Evolutionary conservation across 352 stramenopile species (phyloP).

Genomic region (Phytophthora palmivora): DNA sequence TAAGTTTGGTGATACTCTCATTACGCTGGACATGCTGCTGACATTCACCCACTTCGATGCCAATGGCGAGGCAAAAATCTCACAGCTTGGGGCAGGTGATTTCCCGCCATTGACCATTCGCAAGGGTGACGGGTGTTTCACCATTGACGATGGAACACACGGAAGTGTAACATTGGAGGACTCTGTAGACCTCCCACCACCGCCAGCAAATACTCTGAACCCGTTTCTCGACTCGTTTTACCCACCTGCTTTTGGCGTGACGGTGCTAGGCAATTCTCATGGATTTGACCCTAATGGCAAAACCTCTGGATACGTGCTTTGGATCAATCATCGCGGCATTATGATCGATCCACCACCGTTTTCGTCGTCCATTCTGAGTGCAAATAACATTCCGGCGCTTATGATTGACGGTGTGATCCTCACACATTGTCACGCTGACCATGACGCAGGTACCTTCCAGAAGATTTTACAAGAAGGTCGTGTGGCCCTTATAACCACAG

Average conservation of each 20-base stretch:
- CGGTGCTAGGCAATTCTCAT: constrained; percentile 95
- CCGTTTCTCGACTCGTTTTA: constrained; percentile 84
- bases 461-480: constrained; percentile 95
- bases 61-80: constrained; percentile 60
- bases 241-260: constrained; percentile 95
- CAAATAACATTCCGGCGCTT: constrained; percentile 89
- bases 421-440: constrained; percentile 96
- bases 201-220: constrained; percentile 37
- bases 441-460: constrained; percentile 97
- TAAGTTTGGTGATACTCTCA: constrained; percentile 90
- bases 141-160: constrained; percentile 57
- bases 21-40: constrained; percentile 90
- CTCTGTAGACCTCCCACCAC: constrained; percentile 59
- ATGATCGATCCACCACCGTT: constrained; percentile 97
- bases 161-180: constrained; percentile 69
- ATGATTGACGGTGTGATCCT: constrained; percentile 97
- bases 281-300: constrained; percentile 95
- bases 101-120: constrained; percentile 52
- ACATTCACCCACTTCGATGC: constrained; percentile 90
- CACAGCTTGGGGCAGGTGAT: constrained; percentile 59
- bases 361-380: constrained; percentile 84
- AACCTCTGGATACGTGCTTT: constrained; percentile 96
- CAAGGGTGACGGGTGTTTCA: constrained; percentile 73
- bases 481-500: constrained; percentile 95
- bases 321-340: constrained; percentile 96